Evolutionary conservation across 2,329 filamentous ascomycete species (phyloP).

Genomic region (Metarhizium rileyi): DNA sequence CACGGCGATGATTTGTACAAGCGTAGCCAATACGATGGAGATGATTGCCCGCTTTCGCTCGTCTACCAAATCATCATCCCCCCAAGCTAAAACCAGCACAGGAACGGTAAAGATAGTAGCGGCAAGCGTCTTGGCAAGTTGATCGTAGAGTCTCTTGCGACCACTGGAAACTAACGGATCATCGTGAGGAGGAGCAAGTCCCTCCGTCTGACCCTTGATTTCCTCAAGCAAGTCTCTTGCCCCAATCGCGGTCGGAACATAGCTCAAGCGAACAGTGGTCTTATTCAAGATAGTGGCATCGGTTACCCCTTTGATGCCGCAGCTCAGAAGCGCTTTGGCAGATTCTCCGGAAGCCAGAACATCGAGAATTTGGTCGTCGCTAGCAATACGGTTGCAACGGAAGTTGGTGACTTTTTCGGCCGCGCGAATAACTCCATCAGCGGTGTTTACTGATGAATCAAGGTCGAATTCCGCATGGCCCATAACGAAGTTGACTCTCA

Average conservation of each 20-base stretch:
- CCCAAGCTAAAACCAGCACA: conserved; percentile 24
- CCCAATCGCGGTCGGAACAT: conserved; percentile 24
- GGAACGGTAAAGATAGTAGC: conserved; percentile 24
- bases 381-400: conserved; percentile 14
- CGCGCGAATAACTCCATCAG: conserved; percentile 18
- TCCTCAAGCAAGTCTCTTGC: conserved; percentile 18
- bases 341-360: conserved; percentile 14
- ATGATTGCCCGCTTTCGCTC: conserved; percentile 15
- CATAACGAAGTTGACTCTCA: conserved; percentile 28
- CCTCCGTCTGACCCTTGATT: conserved; percentile 11
- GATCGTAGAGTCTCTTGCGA: conserved; percentile 20
- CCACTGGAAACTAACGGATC: conserved; percentile 23
- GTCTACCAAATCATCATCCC: conserved; percentile 10
- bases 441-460: conserved; percentile 14
- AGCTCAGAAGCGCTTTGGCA: conserved; percentile 13
- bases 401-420: conserved; percentile 22
- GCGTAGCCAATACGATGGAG: conserved; percentile 36
- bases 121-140: conserved; percentile 20
- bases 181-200: conserved; percentile 21
- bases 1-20: conserved; percentile 40
- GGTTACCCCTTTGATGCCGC: conserved; percentile 16
- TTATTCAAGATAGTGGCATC: conserved; percentile 18
- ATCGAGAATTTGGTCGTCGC: conserved; percentile 20
- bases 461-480: conserved; percentile 25
- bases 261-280: conserved; percentile 20